Percentiles rank a stretch among this genome's conserved stretches.
These are phyloP conservation scores for Magnusiomyces magnusii DNA, from an alignment of 1,139 yeast species.

Conservation along the genomic window DNA sequence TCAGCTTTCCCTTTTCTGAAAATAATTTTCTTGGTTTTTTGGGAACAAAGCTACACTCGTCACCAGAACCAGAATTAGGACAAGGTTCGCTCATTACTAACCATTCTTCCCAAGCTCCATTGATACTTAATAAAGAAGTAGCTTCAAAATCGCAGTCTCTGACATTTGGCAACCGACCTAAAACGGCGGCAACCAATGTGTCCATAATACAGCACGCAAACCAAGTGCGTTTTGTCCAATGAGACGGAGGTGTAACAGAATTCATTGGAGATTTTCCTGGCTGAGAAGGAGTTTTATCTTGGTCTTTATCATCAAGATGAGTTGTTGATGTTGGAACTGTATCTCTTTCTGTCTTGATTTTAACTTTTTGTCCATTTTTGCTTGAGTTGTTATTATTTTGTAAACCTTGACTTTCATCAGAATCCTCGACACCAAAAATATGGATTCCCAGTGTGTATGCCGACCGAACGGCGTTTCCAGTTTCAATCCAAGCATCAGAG, in stretches of 20 bases:
- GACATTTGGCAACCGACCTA: constrained; percentile 19
- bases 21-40: constrained; percentile 3
- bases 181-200: constrained; percentile 18
- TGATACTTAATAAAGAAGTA: constrained; percentile 12
- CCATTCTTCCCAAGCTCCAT: constrained; percentile 20
- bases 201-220: constrained; percentile 21
- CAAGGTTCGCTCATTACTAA: constrained; percentile 14
- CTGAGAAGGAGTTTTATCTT: background rate
- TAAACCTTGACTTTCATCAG: background rate
- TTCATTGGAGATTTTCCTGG: background rate
- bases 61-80: constrained; percentile 8
- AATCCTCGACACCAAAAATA: background rate
- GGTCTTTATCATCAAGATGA: background rate
- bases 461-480: background rate
- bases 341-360: background rate
- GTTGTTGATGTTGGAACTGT: background rate
- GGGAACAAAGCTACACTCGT: background rate
- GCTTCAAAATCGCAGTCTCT: constrained; percentile 16
- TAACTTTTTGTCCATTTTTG: background rate
- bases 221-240: constrained; percentile 19
- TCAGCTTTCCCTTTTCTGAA: background rate
- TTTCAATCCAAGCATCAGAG: background rate
- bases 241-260: constrained; percentile 2
- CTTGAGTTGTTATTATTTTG: background rate
- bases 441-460: background rate